phyloP scores from a whole-genome alignment of 23 red algal species.

The Cyanidioschyzon merolae region DNA sequence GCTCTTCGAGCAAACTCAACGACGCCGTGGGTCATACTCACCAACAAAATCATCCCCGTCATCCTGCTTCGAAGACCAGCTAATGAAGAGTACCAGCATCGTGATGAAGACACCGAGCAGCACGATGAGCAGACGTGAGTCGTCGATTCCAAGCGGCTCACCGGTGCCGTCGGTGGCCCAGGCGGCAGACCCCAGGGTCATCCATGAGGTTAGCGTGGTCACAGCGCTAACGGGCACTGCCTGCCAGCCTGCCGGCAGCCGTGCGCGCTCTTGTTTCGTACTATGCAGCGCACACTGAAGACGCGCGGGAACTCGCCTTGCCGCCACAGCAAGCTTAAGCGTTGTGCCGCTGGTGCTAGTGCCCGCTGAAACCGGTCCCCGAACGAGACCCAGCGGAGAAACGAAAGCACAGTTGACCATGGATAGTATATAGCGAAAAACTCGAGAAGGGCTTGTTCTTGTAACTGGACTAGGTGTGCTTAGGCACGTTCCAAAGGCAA shows the following conservation, averaged over 20 bases:
- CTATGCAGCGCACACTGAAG: too few relatives aligned
- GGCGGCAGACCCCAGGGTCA: neutral
- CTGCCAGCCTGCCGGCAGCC: neutral
- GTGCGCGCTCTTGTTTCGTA: neutral
- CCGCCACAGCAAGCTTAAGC: too few relatives aligned
- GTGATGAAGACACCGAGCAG: neutral
- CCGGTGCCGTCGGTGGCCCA: conserved; percentile 16
- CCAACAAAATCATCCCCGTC: conserved; percentile 9
- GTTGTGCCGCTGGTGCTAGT: too few relatives aligned
- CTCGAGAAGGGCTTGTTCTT: too few relatives aligned
- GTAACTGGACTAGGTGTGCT: too few relatives aligned
- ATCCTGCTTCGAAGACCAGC: conserved; percentile 13
- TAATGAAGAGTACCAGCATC: conserved; percentile 2
- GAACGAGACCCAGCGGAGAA: too few relatives aligned
- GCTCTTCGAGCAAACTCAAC: too few relatives aligned
- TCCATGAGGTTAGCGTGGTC: neutral
- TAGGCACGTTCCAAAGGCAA: too few relatives aligned
- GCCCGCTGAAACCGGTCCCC: too few relatives aligned
- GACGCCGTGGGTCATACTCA: conserved; percentile 1
- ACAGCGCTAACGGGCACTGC: neutral
- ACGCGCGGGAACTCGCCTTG: too few relatives aligned
- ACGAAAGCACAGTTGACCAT: too few relatives aligned
- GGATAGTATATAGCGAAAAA: too few relatives aligned
- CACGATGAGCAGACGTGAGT: conserved; percentile 1
- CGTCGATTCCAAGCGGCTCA: conserved; percentile 12